Evolutionary conservation across 345 rosid genomes (phyloP).

Genomic region (Eucalyptus tenuipes): DNA sequence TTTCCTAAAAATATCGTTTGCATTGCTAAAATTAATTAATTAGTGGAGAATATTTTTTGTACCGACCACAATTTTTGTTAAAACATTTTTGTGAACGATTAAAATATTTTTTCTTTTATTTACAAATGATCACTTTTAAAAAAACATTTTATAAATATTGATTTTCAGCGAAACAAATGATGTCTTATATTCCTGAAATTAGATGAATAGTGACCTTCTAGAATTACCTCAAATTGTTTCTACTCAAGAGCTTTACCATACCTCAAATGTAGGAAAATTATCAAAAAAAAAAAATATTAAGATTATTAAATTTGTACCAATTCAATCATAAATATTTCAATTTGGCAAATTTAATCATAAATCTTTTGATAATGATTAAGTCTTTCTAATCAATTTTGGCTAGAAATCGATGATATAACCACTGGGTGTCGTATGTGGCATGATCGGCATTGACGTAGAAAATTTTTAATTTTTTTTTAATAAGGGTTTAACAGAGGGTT

Average conservation of each 20-base stretch:
- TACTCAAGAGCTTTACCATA: neutral
- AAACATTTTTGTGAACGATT: too few relatives aligned
- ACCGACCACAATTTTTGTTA: accelerated
- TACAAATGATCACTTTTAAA: too few relatives aligned
- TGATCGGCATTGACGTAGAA: accelerated
- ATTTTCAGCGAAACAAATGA: accelerated
- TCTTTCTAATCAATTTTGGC: too few relatives aligned
- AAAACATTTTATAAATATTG: too few relatives aligned
- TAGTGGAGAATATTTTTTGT: too few relatives aligned
- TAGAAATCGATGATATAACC: accelerated
- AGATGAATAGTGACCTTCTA: neutral
- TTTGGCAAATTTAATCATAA: too few relatives aligned
- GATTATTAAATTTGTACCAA: accelerated
- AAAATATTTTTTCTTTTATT: neutral
- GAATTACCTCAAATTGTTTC: neutral
- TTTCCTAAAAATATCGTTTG: neutral
- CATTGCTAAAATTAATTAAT: too few relatives aligned
- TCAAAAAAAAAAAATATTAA: accelerated
- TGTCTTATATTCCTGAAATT: neutral
- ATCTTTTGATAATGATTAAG: too few relatives aligned
- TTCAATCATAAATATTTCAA: too few relatives aligned
- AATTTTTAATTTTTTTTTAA: too few relatives aligned
- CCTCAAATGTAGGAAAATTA: neutral
- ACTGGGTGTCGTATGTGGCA: accelerated
- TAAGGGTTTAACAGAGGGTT: too few relatives aligned